Evolutionary conservation across 2,329 filamentous ascomycete species (phyloP).

Genomic region (Anisogramma anomala): DNA sequence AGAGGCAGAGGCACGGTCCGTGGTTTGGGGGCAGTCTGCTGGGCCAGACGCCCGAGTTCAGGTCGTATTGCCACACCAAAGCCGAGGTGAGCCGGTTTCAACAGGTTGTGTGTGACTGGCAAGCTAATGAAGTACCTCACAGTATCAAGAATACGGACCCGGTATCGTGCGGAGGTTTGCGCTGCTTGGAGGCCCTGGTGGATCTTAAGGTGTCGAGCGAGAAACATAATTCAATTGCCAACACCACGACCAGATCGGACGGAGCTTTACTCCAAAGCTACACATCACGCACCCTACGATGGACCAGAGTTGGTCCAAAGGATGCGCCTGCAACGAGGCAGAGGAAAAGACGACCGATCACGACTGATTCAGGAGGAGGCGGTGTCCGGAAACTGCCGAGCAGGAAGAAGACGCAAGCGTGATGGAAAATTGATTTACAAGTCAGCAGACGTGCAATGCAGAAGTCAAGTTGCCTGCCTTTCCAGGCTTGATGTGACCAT

Average conservation of each 20-base stretch:
- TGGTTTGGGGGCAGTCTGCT: constrained; percentile 97
- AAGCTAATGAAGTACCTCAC: constrained; percentile 19
- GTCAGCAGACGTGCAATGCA: too few species aligned
- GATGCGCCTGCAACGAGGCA: too few species aligned
- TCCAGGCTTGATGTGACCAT: too few species aligned
- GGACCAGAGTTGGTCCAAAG: background rate
- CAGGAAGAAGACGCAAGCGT: too few species aligned
- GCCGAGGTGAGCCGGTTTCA: constrained; percentile 41
- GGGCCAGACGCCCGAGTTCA: constrained; percentile 95
- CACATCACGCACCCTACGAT: background rate
- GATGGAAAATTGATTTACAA: too few species aligned
- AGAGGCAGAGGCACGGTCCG: constrained; percentile 90
- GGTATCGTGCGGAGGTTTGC: constrained; percentile 93
- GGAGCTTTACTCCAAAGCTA: too few species aligned
- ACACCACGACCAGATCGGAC: too few species aligned
- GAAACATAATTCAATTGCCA: background rate
- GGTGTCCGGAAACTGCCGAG: background rate
- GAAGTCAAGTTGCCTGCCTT: too few species aligned
- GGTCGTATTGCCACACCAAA: constrained; percentile 97
- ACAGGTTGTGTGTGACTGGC: background rate
- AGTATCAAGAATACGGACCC: constrained; percentile 93
- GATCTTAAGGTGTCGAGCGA: constrained; percentile 40
- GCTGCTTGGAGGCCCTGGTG: constrained; percentile 80
- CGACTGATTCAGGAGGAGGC: background rate
- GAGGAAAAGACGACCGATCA: too few species aligned